A percentile compares a stretch with the other conserved stretches of the same genome.
These are phyloP conservation scores for Penicillium rolfsii DNA, from an alignment of 2,329 filamentous ascomycete species.

Conservation along the genomic window DNA sequence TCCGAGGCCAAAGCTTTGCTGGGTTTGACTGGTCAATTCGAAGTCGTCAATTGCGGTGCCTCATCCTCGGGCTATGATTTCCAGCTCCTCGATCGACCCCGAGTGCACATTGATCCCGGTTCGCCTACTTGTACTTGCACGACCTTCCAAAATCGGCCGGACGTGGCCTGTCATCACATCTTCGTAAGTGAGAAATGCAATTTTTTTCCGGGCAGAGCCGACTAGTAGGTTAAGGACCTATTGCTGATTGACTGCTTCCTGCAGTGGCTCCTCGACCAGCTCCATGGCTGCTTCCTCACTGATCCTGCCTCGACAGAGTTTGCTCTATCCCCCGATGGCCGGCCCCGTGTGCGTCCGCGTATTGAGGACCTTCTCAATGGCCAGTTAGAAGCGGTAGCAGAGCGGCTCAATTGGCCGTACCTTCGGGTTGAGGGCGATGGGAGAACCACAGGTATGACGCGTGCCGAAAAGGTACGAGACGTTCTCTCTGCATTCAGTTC, in stretches of 20 bases:
- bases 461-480: slow-evolving; percentile 47
- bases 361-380: slow-evolving; percentile 40
- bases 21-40: slow-evolving; percentile 39
- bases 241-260: slow-evolving; percentile 13
- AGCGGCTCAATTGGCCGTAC: slow-evolving; percentile 42
- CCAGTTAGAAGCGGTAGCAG: slow-evolving; percentile 38
- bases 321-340: slow-evolving; percentile 38
- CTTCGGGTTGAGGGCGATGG: slow-evolving; percentile 31
- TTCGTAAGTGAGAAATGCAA: slow-evolving; percentile 38
- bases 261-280: slow-evolving; percentile 49
- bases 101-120: slow-evolving; percentile 37
- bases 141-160: slow-evolving; percentile 35
- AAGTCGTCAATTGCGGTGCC: slow-evolving; percentile 40
- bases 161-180: slow-evolving; percentile 47
- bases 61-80: slow-evolving; percentile 41
- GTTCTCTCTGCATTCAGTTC: slow-evolving; percentile 51
- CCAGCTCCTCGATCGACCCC: slow-evolving; percentile 41
- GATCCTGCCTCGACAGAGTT: slow-evolving; percentile 33
- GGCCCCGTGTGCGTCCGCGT: slow-evolving; percentile 33
- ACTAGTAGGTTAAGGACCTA: not conserved
- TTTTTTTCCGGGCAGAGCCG: not conserved
- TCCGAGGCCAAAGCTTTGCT: slow-evolving; percentile 39
- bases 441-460: slow-evolving; percentile 35
- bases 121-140: slow-evolving; percentile 42
- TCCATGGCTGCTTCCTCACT: slow-evolving; percentile 42